These are phyloP conservation scores for Lignosus rhinocerotis DNA, from an alignment of 1,284 basidiomycete species.

Conservation along the genomic window DNA sequence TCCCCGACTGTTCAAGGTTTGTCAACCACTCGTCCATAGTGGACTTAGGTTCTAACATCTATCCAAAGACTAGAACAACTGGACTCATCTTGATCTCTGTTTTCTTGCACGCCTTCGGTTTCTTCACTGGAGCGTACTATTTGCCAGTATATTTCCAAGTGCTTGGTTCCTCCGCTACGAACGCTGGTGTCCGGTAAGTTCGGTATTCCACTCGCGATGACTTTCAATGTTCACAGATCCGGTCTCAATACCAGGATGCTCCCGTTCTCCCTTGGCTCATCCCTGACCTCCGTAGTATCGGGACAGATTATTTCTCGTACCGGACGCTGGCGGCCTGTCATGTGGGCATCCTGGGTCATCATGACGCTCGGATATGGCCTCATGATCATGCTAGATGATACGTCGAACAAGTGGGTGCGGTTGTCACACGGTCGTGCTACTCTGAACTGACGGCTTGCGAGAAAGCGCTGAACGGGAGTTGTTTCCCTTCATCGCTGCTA, in stretches of 20 bases:
- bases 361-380: slow-evolving; percentile 67
- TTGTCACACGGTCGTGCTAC: not conserved
- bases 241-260: slow-evolving; percentile 54
- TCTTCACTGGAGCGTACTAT: slow-evolving; percentile 69
- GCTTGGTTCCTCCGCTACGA: slow-evolving; percentile 74
- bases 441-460: not conserved
- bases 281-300: slow-evolving; percentile 55
- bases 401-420: slow-evolving; percentile 43
- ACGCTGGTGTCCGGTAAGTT: slow-evolving; percentile 67
- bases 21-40: not conserved
- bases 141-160: slow-evolving; percentile 81
- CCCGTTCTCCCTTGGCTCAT: slow-evolving; percentile 67
- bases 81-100: slow-evolving; percentile 38
- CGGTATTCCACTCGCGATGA: not conserved
- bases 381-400: slow-evolving; percentile 54
- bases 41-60: not conserved
- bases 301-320: slow-evolving; percentile 63
- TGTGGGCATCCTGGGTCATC: slow-evolving; percentile 58
- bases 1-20: slow-evolving; percentile 73
- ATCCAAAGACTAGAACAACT: not conserved
- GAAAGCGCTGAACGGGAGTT: slow-evolving; percentile 58
- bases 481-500: slow-evolving; percentile 58
- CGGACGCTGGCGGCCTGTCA: slow-evolving; percentile 62
- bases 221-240: not conserved
- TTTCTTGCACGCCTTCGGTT: slow-evolving; percentile 69